phyloP scores from a whole-genome alignment of 2,329 filamentous ascomycete species.

The Colletotrichum coccodes region DNA sequence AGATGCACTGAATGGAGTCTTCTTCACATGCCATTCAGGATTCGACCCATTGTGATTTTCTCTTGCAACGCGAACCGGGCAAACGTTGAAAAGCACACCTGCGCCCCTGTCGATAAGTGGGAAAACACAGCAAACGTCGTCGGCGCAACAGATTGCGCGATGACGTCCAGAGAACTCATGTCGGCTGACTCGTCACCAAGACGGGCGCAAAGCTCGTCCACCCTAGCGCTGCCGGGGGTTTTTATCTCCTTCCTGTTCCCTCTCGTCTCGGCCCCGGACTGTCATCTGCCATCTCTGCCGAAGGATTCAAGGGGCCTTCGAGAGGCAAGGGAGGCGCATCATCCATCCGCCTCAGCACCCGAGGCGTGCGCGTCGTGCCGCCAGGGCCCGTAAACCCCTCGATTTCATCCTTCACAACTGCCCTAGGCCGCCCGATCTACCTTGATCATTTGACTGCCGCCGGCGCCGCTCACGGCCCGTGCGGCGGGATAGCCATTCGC shows the following conservation, averaged over 20 bases:
- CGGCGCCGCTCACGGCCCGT: neutral
- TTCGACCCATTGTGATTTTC: neutral
- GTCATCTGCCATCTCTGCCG: conserved; percentile 3
- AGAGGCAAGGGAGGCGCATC: neutral
- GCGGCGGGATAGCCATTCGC: neutral
- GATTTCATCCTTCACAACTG: neutral
- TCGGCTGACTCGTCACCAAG: neutral
- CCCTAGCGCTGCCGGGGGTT: neutral
- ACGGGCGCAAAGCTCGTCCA: neutral
- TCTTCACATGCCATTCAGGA: conserved; percentile 8
- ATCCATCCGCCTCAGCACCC: neutral
- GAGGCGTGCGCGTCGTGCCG: neutral
- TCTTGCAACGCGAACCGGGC: neutral
- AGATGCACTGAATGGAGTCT: neutral
- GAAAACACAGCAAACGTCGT: neutral
- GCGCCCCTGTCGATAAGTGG: neutral
- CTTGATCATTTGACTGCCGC: conserved; percentile 15
- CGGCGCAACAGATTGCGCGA: neutral
- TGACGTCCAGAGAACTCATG: neutral
- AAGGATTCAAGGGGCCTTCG: neutral
- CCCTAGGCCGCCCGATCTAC: neutral
- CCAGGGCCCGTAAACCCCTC: neutral
- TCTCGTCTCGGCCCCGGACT: neutral
- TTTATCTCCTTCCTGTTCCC: conserved; percentile 25
- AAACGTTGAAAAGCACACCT: neutral